These are phyloP conservation scores for Cytidiella melzeri DNA, from an alignment of 768 basidiomycete species.

Conservation along the genomic window DNA sequence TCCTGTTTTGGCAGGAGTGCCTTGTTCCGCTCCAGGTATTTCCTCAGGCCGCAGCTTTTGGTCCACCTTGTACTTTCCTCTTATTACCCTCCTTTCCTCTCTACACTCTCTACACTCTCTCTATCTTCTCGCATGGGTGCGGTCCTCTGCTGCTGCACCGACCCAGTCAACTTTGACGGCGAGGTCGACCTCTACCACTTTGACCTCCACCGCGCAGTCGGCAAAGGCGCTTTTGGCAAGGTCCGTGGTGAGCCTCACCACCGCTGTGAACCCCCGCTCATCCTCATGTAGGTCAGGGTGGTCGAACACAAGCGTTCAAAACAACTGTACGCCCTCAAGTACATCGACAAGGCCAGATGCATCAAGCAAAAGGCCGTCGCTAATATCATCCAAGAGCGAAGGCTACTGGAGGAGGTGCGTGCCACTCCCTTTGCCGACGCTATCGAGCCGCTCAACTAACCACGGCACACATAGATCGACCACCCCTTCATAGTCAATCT, in stretches of 20 bases:
- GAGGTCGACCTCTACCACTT: constrained; percentile 91
- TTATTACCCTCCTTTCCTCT: constrained; percentile 15
- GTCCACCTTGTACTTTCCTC: constrained; percentile 21
- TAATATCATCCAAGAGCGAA: constrained; percentile 90
- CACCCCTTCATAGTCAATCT: constrained; percentile 87
- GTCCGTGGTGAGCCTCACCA: no score
- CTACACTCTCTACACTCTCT: constrained; percentile 12
- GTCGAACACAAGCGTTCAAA: constrained; percentile 94
- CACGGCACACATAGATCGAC: constrained; percentile 57
- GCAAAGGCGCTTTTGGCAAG: constrained; percentile 98
- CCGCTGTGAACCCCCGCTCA: no score
- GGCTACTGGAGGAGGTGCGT: constrained; percentile 83
- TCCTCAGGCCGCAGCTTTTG: constrained; percentile 19
- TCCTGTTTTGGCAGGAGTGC: background rate
- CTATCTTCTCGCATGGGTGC: constrained; percentile 15
- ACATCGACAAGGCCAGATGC: constrained; percentile 93
- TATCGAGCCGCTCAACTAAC: background rate
- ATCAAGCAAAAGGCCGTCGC: constrained; percentile 87
- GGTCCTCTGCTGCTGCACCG: constrained; percentile 26
- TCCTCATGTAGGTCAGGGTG: constrained; percentile 70
- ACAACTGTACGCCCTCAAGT: constrained; percentile 92
- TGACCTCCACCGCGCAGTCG: constrained; percentile 90
- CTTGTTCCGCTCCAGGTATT: constrained; percentile 1
- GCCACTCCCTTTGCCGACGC: background rate
- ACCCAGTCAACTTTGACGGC: constrained; percentile 51